Conservation (phyloP, 75 land plant genomes). For the Selaginella moellendorffii region DNA sequence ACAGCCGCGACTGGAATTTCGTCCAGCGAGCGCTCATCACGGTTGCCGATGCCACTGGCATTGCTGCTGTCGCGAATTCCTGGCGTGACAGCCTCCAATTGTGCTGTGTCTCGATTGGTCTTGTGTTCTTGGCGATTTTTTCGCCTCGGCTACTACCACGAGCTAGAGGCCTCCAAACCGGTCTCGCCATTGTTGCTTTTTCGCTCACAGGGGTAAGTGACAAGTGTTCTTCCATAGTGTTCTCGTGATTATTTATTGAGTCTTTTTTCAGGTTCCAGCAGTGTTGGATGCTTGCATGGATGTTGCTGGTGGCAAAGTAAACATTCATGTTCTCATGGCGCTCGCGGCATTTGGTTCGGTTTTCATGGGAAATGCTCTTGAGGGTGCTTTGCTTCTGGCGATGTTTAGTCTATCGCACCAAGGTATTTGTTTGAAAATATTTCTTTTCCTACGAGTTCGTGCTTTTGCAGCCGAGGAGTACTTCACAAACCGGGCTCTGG, state of each 20-base stretch:
- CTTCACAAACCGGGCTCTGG: slow-evolving; percentile 68
- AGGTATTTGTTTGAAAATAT: slow-evolving; percentile 30
- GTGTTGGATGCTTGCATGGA: slow-evolving; percentile 71
- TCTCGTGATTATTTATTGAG: too few species aligned
- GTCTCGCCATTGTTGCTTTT: slow-evolving; percentile 47
- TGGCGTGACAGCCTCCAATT: slow-evolving; percentile 60
- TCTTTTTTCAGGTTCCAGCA: slow-evolving; percentile 55
- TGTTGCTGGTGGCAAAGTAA: slow-evolving; percentile 74
- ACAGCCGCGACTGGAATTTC: slow-evolving; percentile 15
- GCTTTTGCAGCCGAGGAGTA: slow-evolving; percentile 79
- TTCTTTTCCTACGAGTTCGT: too few species aligned
- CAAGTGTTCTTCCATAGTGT: too few species aligned
- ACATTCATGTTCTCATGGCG: slow-evolving; percentile 97
- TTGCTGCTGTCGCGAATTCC: slow-evolving; percentile 54
- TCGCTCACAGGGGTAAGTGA: slow-evolving; percentile 78
- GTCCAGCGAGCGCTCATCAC: slow-evolving; percentile 34
- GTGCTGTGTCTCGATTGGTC: slow-evolving; percentile 55
- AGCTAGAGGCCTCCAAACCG: slow-evolving; percentile 33
- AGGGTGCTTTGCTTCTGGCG: slow-evolving; percentile 91
- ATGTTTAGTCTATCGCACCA: slow-evolving; percentile 98
- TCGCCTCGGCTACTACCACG: slow-evolving; percentile 44
- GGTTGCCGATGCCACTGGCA: slow-evolving; percentile 41
- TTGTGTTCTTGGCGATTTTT: slow-evolving; percentile 56
- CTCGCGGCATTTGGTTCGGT: slow-evolving; percentile 93
- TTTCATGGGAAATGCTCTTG: slow-evolving; percentile 89